Evolutionary conservation across 2,329 filamentous ascomycete genomes (phyloP).

Genomic region (Sphaerostilbella broomeana): DNA sequence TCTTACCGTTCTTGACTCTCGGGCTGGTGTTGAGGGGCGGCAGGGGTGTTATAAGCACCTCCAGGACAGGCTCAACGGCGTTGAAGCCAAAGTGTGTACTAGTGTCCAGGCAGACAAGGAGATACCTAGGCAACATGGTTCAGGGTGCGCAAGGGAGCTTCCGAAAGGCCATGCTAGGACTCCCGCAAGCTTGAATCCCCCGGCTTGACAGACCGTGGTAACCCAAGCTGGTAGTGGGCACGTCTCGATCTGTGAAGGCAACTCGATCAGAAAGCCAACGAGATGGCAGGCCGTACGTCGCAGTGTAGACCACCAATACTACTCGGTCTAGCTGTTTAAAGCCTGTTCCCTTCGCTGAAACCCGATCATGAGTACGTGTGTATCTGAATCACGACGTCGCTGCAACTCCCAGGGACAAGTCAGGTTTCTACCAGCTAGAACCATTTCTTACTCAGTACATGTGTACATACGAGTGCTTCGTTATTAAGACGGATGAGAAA

Average conservation of each 20-base stretch:
- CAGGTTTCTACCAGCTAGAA: no score
- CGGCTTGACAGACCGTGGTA: slow-evolving; percentile 2
- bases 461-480: no score
- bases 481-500: no score
- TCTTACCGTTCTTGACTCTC: not conserved
- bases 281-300: slow-evolving; percentile 6
- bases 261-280: slow-evolving; percentile 2
- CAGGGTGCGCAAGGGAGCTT: slow-evolving; percentile 17
- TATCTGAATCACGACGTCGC: no score
- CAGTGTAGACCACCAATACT: slow-evolving; percentile 13
- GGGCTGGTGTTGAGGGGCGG: slow-evolving; percentile 7
- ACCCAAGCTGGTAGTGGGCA: not conserved
- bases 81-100: slow-evolving; percentile 8
- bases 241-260: not conserved
- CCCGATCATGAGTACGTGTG: not conserved
- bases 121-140: slow-evolving; percentile 3
- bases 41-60: not conserved
- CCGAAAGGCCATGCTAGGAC: slow-evolving; percentile 19
- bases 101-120: slow-evolving; percentile 7
- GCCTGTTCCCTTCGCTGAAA: not conserved
- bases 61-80: slow-evolving; percentile 4
- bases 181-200: slow-evolving; percentile 18
- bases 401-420: no score
- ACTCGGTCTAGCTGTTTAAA: no score
- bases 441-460: no score